A percentile compares a stretch with the other conserved stretches of the same genome.
Evolutionary conservation across 1,284 basidiomycete genomes (phyloP).

Genomic region (Pseudozyma sp.): DNA sequence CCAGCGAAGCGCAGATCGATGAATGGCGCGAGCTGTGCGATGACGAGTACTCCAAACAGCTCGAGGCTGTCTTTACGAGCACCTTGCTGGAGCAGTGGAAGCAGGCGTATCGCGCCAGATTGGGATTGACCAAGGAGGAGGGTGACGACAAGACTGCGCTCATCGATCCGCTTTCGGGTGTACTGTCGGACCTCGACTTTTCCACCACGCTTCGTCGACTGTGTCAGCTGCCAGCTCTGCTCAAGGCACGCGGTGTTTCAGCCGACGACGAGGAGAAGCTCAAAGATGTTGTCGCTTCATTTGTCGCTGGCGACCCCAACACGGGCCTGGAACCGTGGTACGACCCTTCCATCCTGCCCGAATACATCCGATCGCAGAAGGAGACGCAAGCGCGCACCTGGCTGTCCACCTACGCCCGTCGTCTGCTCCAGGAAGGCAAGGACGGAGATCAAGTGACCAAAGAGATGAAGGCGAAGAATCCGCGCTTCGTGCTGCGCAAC

Average conservation of each 20-base stretch:
- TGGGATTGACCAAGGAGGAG: conserved; percentile 42
- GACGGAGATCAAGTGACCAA: conserved; percentile 28
- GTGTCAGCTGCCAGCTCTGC: conserved; percentile 38
- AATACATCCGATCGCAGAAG: conserved; percentile 42
- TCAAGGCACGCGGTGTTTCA: conserved; percentile 19
- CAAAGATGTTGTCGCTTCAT: conserved; percentile 24
- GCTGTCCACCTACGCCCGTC: conserved; percentile 49
- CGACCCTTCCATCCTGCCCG: conserved; percentile 26
- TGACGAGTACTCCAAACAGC: conserved; percentile 40
- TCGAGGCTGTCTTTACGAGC: conserved; percentile 47
- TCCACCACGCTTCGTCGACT: conserved; percentile 53
- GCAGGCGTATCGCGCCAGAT: conserved; percentile 40
- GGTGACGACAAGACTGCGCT: conserved; percentile 37
- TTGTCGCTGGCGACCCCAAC: conserved; percentile 28
- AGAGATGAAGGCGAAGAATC: conserved; percentile 55
- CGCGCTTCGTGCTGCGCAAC: conserved; percentile 64
- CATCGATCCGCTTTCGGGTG: conserved; percentile 35
- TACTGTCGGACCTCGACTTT: conserved; percentile 54
- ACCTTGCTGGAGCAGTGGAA: conserved; percentile 60
- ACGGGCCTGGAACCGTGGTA: conserved; percentile 35
- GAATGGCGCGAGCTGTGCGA: conserved; percentile 45
- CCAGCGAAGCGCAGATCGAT: conserved; percentile 36
- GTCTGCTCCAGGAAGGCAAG: conserved; percentile 42
- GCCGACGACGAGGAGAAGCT: conserved; percentile 32
- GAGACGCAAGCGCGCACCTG: conserved; percentile 41